Percentiles rank a stretch among this genome's conserved stretches.
These are phyloP conservation scores for Monosporascus sp. DNA, from an alignment of 2,329 filamentous ascomycete species.

Conservation along the genomic window DNA sequence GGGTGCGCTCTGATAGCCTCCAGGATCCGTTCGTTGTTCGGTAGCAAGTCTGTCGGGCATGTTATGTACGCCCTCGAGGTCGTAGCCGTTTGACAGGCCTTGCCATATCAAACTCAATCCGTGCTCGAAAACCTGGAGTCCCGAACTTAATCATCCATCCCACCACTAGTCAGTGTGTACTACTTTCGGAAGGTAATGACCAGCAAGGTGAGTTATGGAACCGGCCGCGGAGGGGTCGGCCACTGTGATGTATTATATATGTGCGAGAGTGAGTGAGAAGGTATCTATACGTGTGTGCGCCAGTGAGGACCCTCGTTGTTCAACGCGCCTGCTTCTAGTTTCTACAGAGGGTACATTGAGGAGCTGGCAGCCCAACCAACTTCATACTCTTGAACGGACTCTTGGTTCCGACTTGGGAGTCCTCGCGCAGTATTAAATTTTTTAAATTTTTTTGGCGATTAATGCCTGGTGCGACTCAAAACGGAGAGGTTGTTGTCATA, in stretches of 20 bases:
- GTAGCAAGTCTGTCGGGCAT: too few species aligned
- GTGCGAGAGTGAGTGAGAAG: background rate
- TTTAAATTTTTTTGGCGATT: too few species aligned
- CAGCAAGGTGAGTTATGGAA: background rate
- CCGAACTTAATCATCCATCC: background rate
- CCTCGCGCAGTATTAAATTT: conserved; percentile 10
- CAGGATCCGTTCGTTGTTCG: background rate
- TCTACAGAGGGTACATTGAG: background rate
- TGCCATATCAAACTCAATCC: background rate
- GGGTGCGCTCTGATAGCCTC: background rate
- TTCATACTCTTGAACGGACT: background rate
- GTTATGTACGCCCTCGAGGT: background rate
- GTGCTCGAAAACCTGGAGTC: background rate
- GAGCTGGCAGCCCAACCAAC: too few species aligned
- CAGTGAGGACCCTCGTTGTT: too few species aligned
- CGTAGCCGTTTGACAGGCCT: background rate
- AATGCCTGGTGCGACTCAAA: conserved; percentile 12
- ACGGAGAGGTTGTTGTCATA: conserved; percentile 1
- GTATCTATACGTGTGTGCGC: too few species aligned
- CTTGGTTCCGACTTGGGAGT: background rate
- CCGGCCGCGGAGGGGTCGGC: too few species aligned
- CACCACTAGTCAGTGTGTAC: background rate
- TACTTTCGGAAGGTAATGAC: background rate
- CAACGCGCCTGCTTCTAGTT: background rate
- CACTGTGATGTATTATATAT: background rate